Base-by-base conservation (phyloP, 225 moss, liverwort and hornwort genomes). In the Climacium dendroides region DNA sequence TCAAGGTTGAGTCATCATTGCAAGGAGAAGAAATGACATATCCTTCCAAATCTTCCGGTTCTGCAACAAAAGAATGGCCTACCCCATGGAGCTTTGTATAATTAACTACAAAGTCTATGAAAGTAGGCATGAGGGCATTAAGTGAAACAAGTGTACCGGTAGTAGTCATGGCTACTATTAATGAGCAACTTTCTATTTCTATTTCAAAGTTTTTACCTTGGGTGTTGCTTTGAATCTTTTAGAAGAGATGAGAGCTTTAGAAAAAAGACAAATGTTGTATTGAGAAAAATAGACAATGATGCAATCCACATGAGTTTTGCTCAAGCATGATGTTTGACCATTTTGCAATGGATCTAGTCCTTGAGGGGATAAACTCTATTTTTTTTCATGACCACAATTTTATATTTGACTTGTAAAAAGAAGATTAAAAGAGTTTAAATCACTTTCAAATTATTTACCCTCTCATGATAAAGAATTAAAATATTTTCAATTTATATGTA, bases 291-390 rank as follows among this genome's bases (percentile, higher is more conserved):
- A 34, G 9, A 24, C 35, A 53, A 75, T 54, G n/a, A 25, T 25
- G 10, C n/a, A 24, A 77, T n/a, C 1, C n/a, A 6, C 0, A 10
- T 6, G 25, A 15, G 4, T 15, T n/a, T 15, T 0, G 45, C 45
- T 45, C 45, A 45, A 6, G 45, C 45, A 45, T n/a, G n/a, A n/a
- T n/a, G n/a, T n/a, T n/a, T n/a, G n/a, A n/a, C n/a, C n/a, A n/a
- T n/a, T n/a, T n/a, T 45, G 45, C 10, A 24, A 58, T 58, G 58
- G 2, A 24, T 58, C 3, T 58, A 11, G 24, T 24, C 23, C 9
- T 23, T 22, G 2, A 57, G 3, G 10, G 4, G 3, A 20, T 55
- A 57, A 45, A 6, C 45, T 45, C 45, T 6, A 22, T 3, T 7
- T 19, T 23, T 57, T 57, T 57, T 57, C 2, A 58, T 23, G 10